Conservation (phyloP, 371 early-diverging fungal genomes). For the Massospora cicadina region DNA sequence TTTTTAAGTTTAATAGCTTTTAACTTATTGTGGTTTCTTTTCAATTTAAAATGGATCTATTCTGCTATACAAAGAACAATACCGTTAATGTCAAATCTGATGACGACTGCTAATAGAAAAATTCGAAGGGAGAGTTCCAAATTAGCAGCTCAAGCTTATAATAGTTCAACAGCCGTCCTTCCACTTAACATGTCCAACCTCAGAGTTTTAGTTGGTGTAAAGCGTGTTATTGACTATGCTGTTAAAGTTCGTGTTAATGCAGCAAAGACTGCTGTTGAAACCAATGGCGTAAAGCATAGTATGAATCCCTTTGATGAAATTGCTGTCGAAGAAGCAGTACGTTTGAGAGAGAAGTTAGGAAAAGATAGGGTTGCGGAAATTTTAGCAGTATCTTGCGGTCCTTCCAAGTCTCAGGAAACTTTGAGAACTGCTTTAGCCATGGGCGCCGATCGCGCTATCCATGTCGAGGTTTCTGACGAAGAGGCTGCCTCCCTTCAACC, state of each 20-base stretch:
- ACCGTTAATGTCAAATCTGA: too few relatives aligned
- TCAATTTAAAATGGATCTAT: too few relatives aligned
- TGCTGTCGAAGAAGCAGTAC: constrained; percentile 90
- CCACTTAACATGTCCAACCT: constrained; percentile 11
- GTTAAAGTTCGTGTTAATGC: constrained; percentile 93
- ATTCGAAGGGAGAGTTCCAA: too few relatives aligned
- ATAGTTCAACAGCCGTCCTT: too few relatives aligned
- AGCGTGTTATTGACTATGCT: constrained; percentile 95
- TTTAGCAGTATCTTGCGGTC: constrained; percentile 81
- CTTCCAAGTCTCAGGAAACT: constrained; percentile 77
- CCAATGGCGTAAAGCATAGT: constrained; percentile 85
- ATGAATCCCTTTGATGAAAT: constrained; percentile 99
- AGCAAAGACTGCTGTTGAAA: constrained; percentile 79
- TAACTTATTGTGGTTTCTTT: too few relatives aligned
- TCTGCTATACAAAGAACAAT: too few relatives aligned
- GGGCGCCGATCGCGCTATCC: constrained; percentile 95
- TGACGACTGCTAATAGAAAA: too few relatives aligned
- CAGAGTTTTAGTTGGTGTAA: constrained; percentile 36
- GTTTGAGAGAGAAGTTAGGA: constrained; percentile 65
- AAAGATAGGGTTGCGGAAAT: constrained; percentile 46
- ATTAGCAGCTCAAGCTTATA: too few relatives aligned
- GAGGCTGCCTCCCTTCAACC: constrained; percentile 38
- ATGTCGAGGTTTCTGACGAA: constrained; percentile 71
- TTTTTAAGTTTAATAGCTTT: too few relatives aligned
- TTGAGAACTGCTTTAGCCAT: constrained; percentile 93